These are phyloP conservation scores for Thuidium tamariscinum DNA, from an alignment of 225 moss, liverwort and hornwort genomes.

Conservation along the genomic window DNA sequence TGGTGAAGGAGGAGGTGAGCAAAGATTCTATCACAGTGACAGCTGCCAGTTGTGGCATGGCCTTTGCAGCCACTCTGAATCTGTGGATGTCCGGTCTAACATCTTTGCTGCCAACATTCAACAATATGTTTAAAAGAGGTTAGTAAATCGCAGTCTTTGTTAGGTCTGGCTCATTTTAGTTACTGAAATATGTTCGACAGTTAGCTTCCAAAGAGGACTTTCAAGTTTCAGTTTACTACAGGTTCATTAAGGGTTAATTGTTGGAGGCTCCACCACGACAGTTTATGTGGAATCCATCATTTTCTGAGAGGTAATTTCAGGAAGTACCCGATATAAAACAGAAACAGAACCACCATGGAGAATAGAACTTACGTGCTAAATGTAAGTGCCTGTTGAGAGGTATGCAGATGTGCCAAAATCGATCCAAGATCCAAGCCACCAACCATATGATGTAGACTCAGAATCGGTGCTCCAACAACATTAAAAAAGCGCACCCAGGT, in stretches of 20 bases:
- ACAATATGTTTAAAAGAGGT: not conserved
- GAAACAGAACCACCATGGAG: not conserved
- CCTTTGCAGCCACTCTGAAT: conserved; percentile 13
- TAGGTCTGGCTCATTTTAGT: not conserved
- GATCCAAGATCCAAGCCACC: conserved; percentile 9
- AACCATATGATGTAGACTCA: not conserved
- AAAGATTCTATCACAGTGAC: conserved; percentile 20
- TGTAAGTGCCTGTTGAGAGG: conserved; percentile 3
- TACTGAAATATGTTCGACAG: not conserved
- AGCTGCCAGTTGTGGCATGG: conserved; percentile 39
- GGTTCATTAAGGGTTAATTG: not conserved
- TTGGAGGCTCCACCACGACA: not conserved
- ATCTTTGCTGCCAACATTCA: conserved; percentile 4
- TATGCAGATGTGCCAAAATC: conserved; percentile 16
- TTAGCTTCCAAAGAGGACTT: not conserved
- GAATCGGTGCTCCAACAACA: not conserved
- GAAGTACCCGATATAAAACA: not conserved
- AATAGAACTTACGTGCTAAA: conserved; percentile 7
- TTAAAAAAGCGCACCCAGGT: conserved; percentile 27
- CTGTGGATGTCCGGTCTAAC: not conserved
- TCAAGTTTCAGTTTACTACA: not conserved
- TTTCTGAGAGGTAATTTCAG: not conserved
- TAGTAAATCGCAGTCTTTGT: not conserved
- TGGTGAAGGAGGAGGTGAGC: not conserved
- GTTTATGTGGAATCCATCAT: not conserved